Percentiles rank a stretch among this genome's conserved stretches.
phyloP scores from a whole-genome alignment of 2,329 filamentous ascomycete species.

The Pyrenophora teres region DNA sequence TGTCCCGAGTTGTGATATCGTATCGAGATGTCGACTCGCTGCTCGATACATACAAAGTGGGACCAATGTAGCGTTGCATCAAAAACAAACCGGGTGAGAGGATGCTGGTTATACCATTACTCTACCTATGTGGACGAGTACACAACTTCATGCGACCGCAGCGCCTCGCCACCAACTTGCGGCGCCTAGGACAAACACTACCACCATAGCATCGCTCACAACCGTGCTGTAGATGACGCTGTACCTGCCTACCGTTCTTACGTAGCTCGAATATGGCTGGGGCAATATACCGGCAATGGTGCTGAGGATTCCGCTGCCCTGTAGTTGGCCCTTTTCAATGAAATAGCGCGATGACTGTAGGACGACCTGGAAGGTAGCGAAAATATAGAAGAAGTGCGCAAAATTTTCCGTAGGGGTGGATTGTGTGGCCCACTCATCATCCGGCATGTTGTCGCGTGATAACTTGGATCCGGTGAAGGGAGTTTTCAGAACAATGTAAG shows the following conservation, averaged over 20 bases:
- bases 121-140: not conserved
- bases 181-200: conserved; percentile 74
- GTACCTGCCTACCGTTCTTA: conserved; percentile 67
- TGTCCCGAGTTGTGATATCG: not conserved
- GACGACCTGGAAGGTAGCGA: conserved; percentile 75
- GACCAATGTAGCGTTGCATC: conserved; percentile 1
- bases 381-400: conserved; percentile 75
- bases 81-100: not conserved
- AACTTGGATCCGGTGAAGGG: conserved; percentile 70
- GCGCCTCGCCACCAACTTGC: conserved; percentile 55
- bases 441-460: conserved; percentile 53
- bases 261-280: conserved; percentile 64
- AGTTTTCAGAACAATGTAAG: conserved; percentile 71
- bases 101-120: conserved; percentile 2
- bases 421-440: conserved; percentile 38
- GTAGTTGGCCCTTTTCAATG: conserved; percentile 64
- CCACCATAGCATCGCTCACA: conserved; percentile 72
- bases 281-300: conserved; percentile 69
- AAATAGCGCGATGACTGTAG: conserved; percentile 74
- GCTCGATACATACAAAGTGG: not conserved
- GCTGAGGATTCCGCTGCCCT: conserved; percentile 66
- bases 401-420: conserved; percentile 49
- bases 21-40: not conserved
- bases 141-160: conserved; percentile 27
- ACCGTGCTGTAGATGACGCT: conserved; percentile 73